phyloP scores from a whole-genome alignment of 1,139 yeast genomes.

The Taphrina sp. region DNA sequence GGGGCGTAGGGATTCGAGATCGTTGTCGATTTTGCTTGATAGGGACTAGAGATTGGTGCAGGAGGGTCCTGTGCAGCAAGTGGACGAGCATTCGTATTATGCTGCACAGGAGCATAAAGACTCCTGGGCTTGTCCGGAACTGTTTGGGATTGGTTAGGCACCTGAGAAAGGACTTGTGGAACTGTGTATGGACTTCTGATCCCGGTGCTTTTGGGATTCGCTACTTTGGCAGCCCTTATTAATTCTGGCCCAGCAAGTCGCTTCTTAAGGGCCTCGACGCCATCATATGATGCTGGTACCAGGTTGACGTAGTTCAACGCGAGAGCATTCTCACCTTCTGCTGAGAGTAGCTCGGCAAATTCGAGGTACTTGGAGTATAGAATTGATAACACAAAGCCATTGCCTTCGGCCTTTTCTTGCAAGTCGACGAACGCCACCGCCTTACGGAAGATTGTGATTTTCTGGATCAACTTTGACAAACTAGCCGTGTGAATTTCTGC shows the following conservation, averaged over 20 bases:
- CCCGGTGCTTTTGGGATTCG: conserved; percentile 1
- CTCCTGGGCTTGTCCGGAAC: neutral
- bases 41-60: neutral
- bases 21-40: neutral
- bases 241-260: conserved; percentile 59
- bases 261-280: conserved; percentile 67
- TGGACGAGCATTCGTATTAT: neutral
- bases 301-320: conserved; percentile 69
- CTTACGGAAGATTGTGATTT: conserved; percentile 71
- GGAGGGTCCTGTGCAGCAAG: neutral
- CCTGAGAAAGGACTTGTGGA: neutral
- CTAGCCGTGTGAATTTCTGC: conserved; percentile 85
- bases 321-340: conserved; percentile 78
- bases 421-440: conserved; percentile 46
- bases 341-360: conserved; percentile 75
- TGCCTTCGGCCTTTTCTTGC: conserved; percentile 44
- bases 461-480: conserved; percentile 76
- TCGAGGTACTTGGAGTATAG: conserved; percentile 65
- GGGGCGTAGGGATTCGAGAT: neutral
- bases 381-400: conserved; percentile 49
- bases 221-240: conserved; percentile 11
- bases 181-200: neutral
- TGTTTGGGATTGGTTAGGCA: neutral
- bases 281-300: conserved; percentile 65
- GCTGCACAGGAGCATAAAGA: neutral